These are phyloP conservation scores for Pleurotus citrinopileatus DNA, from an alignment of 768 basidiomycete genomes.

Conservation along the genomic window DNA sequence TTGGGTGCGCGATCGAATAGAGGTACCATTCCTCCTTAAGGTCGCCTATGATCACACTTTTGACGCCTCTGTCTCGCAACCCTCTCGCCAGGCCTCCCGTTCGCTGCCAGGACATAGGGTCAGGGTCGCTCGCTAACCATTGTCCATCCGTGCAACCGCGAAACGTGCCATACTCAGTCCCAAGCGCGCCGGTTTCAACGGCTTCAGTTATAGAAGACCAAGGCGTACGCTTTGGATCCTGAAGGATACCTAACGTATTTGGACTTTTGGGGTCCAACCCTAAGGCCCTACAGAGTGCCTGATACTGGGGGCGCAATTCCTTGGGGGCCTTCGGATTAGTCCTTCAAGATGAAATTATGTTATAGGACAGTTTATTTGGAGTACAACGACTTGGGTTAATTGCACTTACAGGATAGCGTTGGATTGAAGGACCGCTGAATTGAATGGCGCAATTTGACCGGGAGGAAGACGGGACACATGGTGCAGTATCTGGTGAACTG, in stretches of 20 bases:
- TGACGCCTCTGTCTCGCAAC: slow-evolving; percentile 55
- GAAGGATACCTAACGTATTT: slow-evolving; percentile 47
- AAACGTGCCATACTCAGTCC: slow-evolving; percentile 58
- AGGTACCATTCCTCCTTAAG: slow-evolving; percentile 77
- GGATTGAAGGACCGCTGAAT: slow-evolving; percentile 65
- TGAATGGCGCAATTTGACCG: slow-evolving; percentile 58
- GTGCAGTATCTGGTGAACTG: slow-evolving; percentile 73
- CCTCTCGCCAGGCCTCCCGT: slow-evolving; percentile 54
- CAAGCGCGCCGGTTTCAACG: slow-evolving; percentile 57
- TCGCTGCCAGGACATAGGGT: slow-evolving; percentile 68
- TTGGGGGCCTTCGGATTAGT: slow-evolving; percentile 56
- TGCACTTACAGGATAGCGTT: slow-evolving; percentile 67
- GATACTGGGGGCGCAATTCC: slow-evolving; percentile 61
- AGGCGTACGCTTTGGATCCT: slow-evolving; percentile 45
- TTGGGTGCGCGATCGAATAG: slow-evolving; percentile 68
- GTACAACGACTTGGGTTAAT: background rate
- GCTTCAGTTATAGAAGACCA: slow-evolving; percentile 48
- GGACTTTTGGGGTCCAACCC: slow-evolving; percentile 50
- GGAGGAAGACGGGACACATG: slow-evolving; percentile 62
- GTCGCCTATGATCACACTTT: slow-evolving; percentile 63
- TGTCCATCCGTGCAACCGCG: slow-evolving; percentile 59
- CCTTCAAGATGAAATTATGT: slow-evolving; percentile 22
- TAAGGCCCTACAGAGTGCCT: slow-evolving; percentile 56
- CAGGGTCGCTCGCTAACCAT: slow-evolving; percentile 53
- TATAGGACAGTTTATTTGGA: background rate